A percentile compares a stretch with the other conserved stretches of the same genome.
Evolutionary conservation across 2,329 filamentous ascomycete species (phyloP).

Genomic region (Cytospora mali): DNA sequence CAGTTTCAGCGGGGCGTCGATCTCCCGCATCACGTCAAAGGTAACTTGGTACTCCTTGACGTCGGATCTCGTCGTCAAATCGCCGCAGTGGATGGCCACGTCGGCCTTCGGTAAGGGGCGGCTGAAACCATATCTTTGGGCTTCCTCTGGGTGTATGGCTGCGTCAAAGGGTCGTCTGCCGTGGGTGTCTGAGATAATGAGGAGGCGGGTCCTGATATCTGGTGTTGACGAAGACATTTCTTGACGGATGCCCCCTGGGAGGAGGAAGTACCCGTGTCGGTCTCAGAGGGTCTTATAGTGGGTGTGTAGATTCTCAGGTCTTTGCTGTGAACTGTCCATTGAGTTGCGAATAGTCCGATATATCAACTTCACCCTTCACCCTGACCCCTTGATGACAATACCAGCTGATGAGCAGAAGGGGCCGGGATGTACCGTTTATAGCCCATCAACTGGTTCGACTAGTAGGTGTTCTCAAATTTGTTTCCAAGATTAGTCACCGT

Average conservation of each 20-base stretch:
- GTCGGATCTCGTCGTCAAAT: slow-evolving; percentile 12
- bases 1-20: slow-evolving; percentile 25
- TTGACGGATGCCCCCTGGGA: no score
- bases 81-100: slow-evolving; percentile 25
- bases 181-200: slow-evolving; percentile 29
- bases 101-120: slow-evolving; percentile 21
- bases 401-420: not conserved
- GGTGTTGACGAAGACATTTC: not conserved
- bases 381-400: not conserved
- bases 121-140: slow-evolving; percentile 15
- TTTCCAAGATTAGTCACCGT: no score
- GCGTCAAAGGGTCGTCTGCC: slow-evolving; percentile 14
- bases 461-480: not conserved
- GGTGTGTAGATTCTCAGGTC: not conserved
- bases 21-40: slow-evolving; percentile 22
- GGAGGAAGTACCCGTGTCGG: not conserved
- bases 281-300: not conserved
- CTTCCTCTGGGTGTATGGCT: not conserved
- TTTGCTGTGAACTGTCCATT: not conserved
- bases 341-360: not conserved
- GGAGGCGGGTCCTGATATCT: slow-evolving; percentile 24
- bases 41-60: slow-evolving; percentile 18
- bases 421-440: not conserved
- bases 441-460: not conserved
- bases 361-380: not conserved